Base-by-base conservation (phyloP, 805 yeast species). In the Spathaspora boniae region DNA sequence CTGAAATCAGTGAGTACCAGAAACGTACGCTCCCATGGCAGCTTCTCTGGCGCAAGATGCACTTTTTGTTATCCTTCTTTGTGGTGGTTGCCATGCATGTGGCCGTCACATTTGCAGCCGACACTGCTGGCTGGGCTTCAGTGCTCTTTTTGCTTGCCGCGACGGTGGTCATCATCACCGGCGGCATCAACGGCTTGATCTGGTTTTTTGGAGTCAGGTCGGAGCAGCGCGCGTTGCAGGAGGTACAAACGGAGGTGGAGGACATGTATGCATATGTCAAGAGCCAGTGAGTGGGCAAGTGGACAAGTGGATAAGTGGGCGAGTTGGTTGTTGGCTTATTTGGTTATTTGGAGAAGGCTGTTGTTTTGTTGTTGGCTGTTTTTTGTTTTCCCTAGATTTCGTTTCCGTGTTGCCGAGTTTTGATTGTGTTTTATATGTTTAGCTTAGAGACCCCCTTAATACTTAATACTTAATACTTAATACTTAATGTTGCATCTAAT, bases 161-260 rank as follows among this genome's bases (percentile, higher is more conserved):
- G 2, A 65, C 76, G 0, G 45, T 78, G 0, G 54, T 87, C 3
- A 70, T 79, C 0, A 68, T 78, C 3, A 70, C 89, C 0, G 97
- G 96, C 0, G 61, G 74, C 0, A 54, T 83, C 1, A 80, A 87
- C 52, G 95, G 95, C 0, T 51, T 86, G 37, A 83, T 93, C 29
- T 89, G 91, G 26, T 73, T 70, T 38, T 51, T 87, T 20, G 91
- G 89, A 53, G 94, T 95, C 0, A 68, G 87, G 22, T 70, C 77
- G n/a, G 98, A 93, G 53, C 55, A 65, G 34, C 66, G 98, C 31
- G 91, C 89, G 1, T 58, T 93, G 31, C 62, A 60, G 16, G 98
- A 91, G 59, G 87, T 87, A 4, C 72, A 74, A 40, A 57, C 70
- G 45, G 94, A 91, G 53, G 84, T 88, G 2, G 56, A 55, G 37